phyloP scores from a whole-genome alignment of 352 stramenopile species.

The Pythium rishiriense region DNA sequence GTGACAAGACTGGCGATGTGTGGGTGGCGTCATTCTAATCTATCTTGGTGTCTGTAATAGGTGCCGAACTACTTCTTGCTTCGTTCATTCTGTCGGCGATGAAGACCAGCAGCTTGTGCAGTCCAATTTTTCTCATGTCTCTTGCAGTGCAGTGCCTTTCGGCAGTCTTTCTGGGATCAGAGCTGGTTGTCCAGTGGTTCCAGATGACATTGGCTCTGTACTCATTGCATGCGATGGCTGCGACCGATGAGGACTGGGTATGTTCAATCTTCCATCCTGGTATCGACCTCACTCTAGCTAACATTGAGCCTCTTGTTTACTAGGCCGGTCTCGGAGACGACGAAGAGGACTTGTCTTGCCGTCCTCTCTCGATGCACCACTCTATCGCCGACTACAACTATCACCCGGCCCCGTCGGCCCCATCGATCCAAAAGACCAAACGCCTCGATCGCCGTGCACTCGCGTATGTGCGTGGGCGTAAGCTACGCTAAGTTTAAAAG shows the following conservation, averaged over 20 bases:
- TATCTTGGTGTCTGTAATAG: constrained; percentile 28
- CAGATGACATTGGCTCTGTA: constrained; percentile 83
- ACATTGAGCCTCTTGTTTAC: neutral
- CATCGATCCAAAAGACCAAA: constrained; percentile 82
- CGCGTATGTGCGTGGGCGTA: constrained; percentile 71
- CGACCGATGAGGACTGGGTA: constrained; percentile 80
- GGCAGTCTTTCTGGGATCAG: constrained; percentile 78
- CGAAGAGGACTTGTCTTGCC: constrained; percentile 58
- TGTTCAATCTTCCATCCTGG: neutral
- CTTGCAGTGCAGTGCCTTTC: constrained; percentile 75
- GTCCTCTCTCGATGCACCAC: constrained; percentile 57
- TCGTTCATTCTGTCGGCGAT: constrained; percentile 87
- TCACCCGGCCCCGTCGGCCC: constrained; percentile 52
- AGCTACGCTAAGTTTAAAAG: constrained; percentile 43
- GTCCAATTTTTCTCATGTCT: constrained; percentile 82
- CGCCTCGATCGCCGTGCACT: constrained; percentile 71
- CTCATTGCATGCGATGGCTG: constrained; percentile 76
- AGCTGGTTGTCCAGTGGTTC: constrained; percentile 84
- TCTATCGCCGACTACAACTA: constrained; percentile 82
- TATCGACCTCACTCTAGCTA: neutral
- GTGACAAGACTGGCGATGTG: neutral
- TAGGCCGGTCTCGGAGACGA: constrained; percentile 65
- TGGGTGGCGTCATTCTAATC: neutral
- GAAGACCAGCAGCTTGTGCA: constrained; percentile 86
- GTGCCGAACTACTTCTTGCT: constrained; percentile 76